Evolutionary conservation across 352 stramenopile genomes (phyloP).

Genomic region (Phytophthora syringae): DNA sequence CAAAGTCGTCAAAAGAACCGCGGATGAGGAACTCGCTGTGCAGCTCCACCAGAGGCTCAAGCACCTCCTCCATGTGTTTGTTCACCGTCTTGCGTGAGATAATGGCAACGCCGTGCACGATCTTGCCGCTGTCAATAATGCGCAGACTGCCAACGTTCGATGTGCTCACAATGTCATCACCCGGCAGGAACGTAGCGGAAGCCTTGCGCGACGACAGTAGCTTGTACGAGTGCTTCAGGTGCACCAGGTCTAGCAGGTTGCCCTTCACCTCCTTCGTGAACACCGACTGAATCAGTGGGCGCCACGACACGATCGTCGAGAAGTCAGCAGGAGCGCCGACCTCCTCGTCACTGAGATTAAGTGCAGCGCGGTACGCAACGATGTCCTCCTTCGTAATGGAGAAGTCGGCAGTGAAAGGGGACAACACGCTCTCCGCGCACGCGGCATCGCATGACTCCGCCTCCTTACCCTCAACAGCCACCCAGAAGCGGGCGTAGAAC

Average conservation of each 20-base stretch:
- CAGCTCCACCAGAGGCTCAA: slow-evolving; percentile 77
- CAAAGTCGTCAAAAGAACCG: slow-evolving; percentile 77
- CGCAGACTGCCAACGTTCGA: slow-evolving; percentile 73
- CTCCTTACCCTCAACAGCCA: slow-evolving; percentile 66
- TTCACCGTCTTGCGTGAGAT: slow-evolving; percentile 70
- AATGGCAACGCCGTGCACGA: slow-evolving; percentile 71
- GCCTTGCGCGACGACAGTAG: slow-evolving; percentile 51
- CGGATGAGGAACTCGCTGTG: slow-evolving; percentile 89
- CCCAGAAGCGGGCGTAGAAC: slow-evolving; percentile 84
- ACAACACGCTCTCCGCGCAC: slow-evolving; percentile 65
- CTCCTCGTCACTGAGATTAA: slow-evolving; percentile 47
- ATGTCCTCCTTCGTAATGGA: slow-evolving; percentile 64
- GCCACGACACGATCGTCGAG: slow-evolving; percentile 81
- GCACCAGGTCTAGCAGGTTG: slow-evolving; percentile 84
- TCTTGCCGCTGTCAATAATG: slow-evolving; percentile 84
- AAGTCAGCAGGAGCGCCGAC: slow-evolving; percentile 69
- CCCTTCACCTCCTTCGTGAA: slow-evolving; percentile 84
- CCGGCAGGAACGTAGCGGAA: slow-evolving; percentile 52
- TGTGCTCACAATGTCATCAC: slow-evolving; percentile 77
- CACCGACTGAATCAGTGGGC: slow-evolving; percentile 82
- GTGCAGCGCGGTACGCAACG: slow-evolving; percentile 60
- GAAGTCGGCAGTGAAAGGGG: slow-evolving; percentile 71
- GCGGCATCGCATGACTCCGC: slow-evolving; percentile 62
- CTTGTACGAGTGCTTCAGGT: slow-evolving; percentile 89
- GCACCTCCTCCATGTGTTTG: slow-evolving; percentile 55